These are phyloP conservation scores for Candida ulmi DNA, from an alignment of 805 yeast genomes.

Conservation along the genomic window DNA sequence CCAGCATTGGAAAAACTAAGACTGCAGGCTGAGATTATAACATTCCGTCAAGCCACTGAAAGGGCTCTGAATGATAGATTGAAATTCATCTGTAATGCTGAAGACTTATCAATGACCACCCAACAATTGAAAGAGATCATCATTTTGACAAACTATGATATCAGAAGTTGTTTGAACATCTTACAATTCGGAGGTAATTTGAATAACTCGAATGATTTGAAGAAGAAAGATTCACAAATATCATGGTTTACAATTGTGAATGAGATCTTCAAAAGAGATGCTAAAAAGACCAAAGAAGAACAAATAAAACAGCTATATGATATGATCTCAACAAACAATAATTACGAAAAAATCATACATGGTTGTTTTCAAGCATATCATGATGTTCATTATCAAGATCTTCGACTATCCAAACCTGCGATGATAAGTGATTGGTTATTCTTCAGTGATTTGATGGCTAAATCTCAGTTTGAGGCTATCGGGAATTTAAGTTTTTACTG, in stretches of 20 bases:
- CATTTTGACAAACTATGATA: slow-evolving; percentile 70
- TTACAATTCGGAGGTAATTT: slow-evolving; percentile 52
- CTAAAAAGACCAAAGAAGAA: slow-evolving; percentile 38
- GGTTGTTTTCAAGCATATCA: slow-evolving; percentile 71
- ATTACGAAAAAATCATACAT: slow-evolving; percentile 57
- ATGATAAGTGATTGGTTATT: slow-evolving; percentile 69
- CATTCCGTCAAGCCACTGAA: slow-evolving; percentile 55
- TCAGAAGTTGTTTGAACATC: slow-evolving; percentile 79
- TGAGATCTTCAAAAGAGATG: slow-evolving; percentile 49
- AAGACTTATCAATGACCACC: slow-evolving; percentile 42
- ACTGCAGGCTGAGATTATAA: slow-evolving; percentile 64
- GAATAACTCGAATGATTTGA: slow-evolving; percentile 17
- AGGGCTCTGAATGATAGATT: slow-evolving; percentile 40
- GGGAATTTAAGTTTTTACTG: slow-evolving; percentile 49
- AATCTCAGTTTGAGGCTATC: slow-evolving; percentile 35
- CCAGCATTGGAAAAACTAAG: slow-evolving; percentile 70
- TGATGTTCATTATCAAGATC: slow-evolving; percentile 59
- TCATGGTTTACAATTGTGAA: slow-evolving; percentile 68
- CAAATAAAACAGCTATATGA: slow-evolving; percentile 44
- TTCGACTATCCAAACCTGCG: slow-evolving; percentile 51
- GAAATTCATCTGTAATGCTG: slow-evolving; percentile 48
- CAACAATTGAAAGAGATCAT: slow-evolving; percentile 59
- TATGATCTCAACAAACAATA: slow-evolving; percentile 39
- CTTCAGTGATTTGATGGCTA: slow-evolving; percentile 57
- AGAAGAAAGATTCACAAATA: slow-evolving; percentile 52